These are phyloP conservation scores for Eremochloa ophiuroides DNA, from an alignment of 176 grass and related monocot species.

Conservation along the genomic window DNA sequence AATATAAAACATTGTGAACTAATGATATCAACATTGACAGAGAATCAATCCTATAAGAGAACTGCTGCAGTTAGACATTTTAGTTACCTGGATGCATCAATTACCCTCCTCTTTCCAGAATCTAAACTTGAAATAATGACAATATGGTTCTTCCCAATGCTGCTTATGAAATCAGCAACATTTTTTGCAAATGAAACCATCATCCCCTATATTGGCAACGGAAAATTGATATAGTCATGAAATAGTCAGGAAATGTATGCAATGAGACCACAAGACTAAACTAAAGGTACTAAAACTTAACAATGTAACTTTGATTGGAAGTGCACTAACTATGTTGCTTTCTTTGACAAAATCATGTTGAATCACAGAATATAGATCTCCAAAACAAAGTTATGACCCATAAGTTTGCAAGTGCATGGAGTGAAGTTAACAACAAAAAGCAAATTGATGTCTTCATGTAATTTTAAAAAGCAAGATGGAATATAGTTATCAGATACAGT, in stretches of 20 bases:
- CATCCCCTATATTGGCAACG: constrained; percentile 59
- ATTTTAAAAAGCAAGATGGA: not conserved
- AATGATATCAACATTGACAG: not conserved
- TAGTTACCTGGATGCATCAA: constrained; percentile 79
- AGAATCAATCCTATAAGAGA: not conserved
- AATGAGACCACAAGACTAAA: not conserved
- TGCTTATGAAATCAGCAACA: constrained; percentile 55
- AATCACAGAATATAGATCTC: not conserved
- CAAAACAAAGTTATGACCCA: not conserved
- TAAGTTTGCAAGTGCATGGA: not conserved
- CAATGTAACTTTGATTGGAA: not conserved
- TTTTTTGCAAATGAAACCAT: constrained; percentile 86
- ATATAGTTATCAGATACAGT: constrained; percentile 2
- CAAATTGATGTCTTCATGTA: not conserved
- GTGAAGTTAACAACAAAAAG: not conserved
- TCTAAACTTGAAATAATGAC: constrained; percentile 95
- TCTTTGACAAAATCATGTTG: not conserved
- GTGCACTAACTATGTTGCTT: not conserved
- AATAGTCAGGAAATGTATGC: not conserved
- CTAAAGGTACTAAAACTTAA: not conserved
- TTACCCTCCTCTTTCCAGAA: constrained; percentile 72
- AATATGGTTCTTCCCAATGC: constrained; percentile 69
- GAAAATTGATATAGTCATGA: not conserved
- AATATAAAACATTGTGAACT: constrained; percentile 15
- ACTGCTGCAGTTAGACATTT: constrained; percentile 8